phyloP scores from a whole-genome alignment of 169 alveolate species.

The Plasmodium adleri region DNA sequence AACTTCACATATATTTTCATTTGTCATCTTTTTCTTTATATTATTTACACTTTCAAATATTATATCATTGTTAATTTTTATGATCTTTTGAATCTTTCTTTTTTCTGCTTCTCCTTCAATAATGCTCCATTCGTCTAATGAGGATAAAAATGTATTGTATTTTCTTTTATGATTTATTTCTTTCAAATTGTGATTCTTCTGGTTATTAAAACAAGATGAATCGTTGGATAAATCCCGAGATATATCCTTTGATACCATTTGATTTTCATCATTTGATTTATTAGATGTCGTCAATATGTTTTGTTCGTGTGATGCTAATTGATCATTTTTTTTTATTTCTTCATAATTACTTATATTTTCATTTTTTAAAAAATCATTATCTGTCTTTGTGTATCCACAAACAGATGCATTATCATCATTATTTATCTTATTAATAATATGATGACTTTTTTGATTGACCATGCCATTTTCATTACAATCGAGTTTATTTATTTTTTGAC shows the following conservation, averaged over 20 bases:
- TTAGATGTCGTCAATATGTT: not conserved
- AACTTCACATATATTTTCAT: conserved; percentile 79
- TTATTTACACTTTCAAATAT: conserved; percentile 54
- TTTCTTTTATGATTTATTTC: not conserved
- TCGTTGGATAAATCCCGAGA: not conserved
- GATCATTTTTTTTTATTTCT: not conserved
- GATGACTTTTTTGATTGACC: not conserved
- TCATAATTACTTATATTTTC: not conserved
- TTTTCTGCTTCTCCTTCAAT: not conserved
- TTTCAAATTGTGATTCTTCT: not conserved
- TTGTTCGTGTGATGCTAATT: not conserved
- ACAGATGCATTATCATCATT: not conserved
- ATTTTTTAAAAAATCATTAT: not conserved
- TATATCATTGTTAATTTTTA: conserved; percentile 26
- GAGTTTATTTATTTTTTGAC: not conserved
- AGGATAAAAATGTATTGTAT: not conserved
- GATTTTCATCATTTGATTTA: not conserved
- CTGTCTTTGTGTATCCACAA: not conserved
- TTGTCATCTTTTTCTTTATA: conserved; percentile 60
- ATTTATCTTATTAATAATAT: not conserved
- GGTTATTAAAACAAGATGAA: not conserved
- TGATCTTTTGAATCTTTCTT: not conserved
- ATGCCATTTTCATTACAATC: not conserved
- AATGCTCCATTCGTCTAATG: not conserved
- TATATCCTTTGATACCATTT: not conserved